A percentile compares a stretch with the other conserved stretches of the same genome.
Evolutionary conservation across 2,329 filamentous ascomycete genomes (phyloP).

Genomic region (Cladophialophora psammophila): DNA sequence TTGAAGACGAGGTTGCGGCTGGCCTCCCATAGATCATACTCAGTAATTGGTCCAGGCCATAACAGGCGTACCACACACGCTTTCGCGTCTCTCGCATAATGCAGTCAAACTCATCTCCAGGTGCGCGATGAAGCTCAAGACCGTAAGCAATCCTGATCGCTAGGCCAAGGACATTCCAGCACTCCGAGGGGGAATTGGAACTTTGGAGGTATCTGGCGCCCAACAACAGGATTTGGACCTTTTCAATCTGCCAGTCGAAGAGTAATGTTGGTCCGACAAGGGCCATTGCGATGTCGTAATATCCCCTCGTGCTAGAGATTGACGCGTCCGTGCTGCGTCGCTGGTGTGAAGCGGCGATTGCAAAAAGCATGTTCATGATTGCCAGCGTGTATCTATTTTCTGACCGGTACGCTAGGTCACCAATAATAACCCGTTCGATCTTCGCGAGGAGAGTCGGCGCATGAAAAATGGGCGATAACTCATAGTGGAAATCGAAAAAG

Average conservation of each 20-base stretch:
- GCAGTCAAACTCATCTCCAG: neutral
- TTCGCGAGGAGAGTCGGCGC: neutral
- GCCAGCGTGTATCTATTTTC: neutral
- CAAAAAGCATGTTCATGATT: slow-evolving; percentile 3
- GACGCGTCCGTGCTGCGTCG: neutral
- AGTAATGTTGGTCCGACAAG: neutral
- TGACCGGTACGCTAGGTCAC: neutral
- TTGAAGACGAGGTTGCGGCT: neutral
- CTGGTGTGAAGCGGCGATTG: slow-evolving; percentile 1
- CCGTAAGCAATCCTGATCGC: slow-evolving; percentile 4
- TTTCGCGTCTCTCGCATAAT: slow-evolving; percentile 4
- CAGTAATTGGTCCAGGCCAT: neutral
- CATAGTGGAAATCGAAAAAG: slow-evolving; percentile 3
- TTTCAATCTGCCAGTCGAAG: neutral
- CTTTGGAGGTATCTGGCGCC: neutral
- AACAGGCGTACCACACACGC: neutral
- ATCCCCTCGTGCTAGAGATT: neutral
- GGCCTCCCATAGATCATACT: neutral
- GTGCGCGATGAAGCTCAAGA: neutral
- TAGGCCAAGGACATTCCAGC: slow-evolving; percentile 1
- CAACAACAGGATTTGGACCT: neutral
- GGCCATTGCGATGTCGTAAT: slow-evolving; percentile 4
- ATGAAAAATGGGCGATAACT: slow-evolving; percentile 5
- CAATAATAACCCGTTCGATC: neutral
- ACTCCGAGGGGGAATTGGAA: neutral